These are phyloP conservation scores for Backusella circina DNA, from an alignment of 192 early-diverging fungal species.

Conservation along the genomic window DNA sequence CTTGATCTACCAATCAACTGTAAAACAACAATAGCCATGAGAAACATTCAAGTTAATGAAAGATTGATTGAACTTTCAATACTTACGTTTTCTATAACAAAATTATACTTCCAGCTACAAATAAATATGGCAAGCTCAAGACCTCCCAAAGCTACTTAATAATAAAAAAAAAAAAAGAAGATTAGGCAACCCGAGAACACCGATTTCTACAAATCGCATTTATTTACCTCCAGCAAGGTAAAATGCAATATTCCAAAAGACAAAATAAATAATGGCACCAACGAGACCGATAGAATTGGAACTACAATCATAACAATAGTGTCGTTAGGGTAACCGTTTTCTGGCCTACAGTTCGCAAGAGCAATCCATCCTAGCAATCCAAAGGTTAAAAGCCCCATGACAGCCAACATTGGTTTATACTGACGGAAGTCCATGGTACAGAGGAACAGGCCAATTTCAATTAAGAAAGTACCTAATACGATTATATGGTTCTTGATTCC, in stretches of 20 bases:
- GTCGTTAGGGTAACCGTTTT: background rate
- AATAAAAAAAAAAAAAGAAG: no score
- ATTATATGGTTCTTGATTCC: no score
- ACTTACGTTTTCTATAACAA: conserved; percentile 11
- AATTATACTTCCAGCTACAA: conserved; percentile 16
- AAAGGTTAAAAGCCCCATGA: background rate
- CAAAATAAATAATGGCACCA: no score
- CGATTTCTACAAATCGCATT: background rate
- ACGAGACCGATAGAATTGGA: no score
- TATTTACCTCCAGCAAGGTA: conserved; percentile 2
- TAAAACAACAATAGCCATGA: background rate
- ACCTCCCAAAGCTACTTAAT: conserved; percentile 14
- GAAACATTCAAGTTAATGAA: background rate
- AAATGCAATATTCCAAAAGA: no score
- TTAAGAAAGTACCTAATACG: no score
- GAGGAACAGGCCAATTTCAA: no score
- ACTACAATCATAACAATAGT: no score
- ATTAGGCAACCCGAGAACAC: no score
- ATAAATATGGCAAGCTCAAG: conserved; percentile 24
- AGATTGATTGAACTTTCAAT: background rate
- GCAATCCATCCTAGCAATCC: background rate
- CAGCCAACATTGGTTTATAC: no score
- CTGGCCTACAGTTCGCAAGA: conserved; percentile 3
- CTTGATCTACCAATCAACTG: background rate
- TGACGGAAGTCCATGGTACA: no score